Percentiles rank a stretch among this genome's conserved stretches.
Evolutionary conservation across 2,329 filamentous ascomycete species (phyloP).

Genomic region (Hypoxylon sp.): DNA sequence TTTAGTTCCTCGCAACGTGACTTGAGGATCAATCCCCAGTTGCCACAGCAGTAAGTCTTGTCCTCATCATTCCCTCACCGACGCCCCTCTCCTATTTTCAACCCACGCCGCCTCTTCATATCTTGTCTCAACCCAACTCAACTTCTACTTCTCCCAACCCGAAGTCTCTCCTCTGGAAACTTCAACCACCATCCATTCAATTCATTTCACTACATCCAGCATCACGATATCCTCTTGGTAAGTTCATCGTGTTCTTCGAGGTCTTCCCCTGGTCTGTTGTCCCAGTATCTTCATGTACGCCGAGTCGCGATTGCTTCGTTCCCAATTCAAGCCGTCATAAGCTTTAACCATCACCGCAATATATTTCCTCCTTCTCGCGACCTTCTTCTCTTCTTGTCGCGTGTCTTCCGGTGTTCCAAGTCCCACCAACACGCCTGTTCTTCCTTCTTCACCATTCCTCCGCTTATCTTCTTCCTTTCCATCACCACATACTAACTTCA

Average conservation of each 20-base stretch:
- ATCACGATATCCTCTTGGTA: neutral
- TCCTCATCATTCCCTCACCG: neutral
- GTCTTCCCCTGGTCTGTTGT: neutral
- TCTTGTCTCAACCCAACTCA: neutral
- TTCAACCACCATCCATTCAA: neutral
- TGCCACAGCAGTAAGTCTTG: constrained; percentile 2
- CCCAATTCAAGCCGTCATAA: neutral
- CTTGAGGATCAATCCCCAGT: neutral
- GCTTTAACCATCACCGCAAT: neutral
- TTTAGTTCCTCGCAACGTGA: neutral
- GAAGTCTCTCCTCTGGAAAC: neutral
- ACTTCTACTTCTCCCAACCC: neutral
- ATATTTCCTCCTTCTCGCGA: neutral
- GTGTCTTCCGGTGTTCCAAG: neutral
- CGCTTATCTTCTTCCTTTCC: neutral
- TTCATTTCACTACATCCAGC: neutral
- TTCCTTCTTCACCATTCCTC: neutral
- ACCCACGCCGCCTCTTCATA: neutral
- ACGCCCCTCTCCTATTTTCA: neutral
- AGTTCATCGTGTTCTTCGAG: neutral
- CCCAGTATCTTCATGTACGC: neutral
- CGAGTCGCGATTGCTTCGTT: neutral
- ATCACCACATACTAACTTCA: neutral
- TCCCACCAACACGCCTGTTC: too few relatives aligned
- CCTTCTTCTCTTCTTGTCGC: neutral